Evolutionary conservation across 805 yeast species (phyloP).

Genomic region (Sugiyamaella smithiae): DNA sequence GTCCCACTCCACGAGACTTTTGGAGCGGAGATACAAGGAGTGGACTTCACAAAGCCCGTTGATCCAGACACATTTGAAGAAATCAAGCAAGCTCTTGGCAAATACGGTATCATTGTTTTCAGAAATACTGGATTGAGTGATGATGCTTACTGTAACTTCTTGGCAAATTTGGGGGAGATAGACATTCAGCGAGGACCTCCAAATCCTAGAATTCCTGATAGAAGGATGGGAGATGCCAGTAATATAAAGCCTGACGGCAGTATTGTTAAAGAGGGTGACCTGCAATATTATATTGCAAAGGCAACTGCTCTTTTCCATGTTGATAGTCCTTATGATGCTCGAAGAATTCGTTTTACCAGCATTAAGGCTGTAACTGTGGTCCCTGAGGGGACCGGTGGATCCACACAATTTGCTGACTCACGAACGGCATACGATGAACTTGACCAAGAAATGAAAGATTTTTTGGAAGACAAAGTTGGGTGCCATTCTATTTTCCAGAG

Average conservation of each 20-base stretch:
- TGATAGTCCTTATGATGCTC: slow-evolving; percentile 7
- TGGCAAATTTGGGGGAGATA: slow-evolving; percentile 4
- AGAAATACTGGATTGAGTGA: slow-evolving; percentile 6
- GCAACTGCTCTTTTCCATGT: slow-evolving; percentile 6
- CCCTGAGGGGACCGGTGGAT: slow-evolving; percentile 2
- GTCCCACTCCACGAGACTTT: neutral
- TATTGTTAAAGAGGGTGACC: slow-evolving; percentile 6
- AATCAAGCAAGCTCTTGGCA: neutral
- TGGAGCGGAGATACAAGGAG: slow-evolving; percentile 1
- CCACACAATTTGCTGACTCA: slow-evolving; percentile 8
- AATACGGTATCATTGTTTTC: slow-evolving; percentile 3
- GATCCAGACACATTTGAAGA: slow-evolving; percentile 1
- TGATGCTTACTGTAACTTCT: slow-evolving; percentile 2
- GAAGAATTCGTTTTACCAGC: slow-evolving; percentile 4
- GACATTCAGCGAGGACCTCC: slow-evolving; percentile 6
- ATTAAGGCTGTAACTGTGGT: slow-evolving; percentile 4
- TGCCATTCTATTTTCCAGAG: slow-evolving; percentile 3
- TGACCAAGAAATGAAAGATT: neutral
- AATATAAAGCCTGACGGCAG: slow-evolving; percentile 5
- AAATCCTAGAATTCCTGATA: slow-evolving; percentile 6
- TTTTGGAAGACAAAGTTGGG: slow-evolving; percentile 3
- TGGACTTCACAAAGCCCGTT: slow-evolving; percentile 1
- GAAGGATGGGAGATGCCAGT: slow-evolving; percentile 6
- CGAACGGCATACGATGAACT: slow-evolving; percentile 6
- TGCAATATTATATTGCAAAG: slow-evolving; percentile 8